Evolutionary conservation across 441 rosid species (phyloP).

Genomic region (Jatropha podagrica): DNA sequence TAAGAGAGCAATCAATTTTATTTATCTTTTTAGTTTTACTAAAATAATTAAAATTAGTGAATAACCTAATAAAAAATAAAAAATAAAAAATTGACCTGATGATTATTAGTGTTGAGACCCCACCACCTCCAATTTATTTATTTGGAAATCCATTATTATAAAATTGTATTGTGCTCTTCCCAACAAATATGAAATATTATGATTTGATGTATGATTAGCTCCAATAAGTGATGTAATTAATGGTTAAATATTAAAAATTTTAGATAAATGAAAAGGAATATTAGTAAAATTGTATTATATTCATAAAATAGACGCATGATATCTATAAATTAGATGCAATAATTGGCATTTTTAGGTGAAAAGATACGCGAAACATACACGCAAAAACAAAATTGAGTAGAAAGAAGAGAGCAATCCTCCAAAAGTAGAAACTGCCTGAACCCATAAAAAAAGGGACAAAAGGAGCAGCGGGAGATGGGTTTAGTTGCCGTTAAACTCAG

Average conservation of each 20-base stretch:
- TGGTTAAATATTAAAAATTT: no score
- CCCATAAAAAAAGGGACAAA: not conserved
- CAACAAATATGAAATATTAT: not conserved
- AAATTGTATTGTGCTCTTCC: not conserved
- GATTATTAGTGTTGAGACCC: not conserved
- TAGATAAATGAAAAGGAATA: no score
- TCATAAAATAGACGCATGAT: not conserved
- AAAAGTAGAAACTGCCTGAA: no score
- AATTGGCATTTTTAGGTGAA: slow-evolving; percentile 8
- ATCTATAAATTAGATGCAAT: not conserved
- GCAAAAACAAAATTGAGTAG: not conserved
- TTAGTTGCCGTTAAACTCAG: no score
- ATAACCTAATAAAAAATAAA: no score
- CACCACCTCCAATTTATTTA: not conserved
- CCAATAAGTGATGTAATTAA: not conserved
- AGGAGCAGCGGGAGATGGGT: not conserved
- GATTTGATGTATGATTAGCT: not conserved
- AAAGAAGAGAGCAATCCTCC: not conserved
- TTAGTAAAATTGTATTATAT: no score
- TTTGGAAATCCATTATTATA: not conserved
- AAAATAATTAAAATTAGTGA: no score
- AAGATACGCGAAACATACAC: not conserved
- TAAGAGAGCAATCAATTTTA: no score
- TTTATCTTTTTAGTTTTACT: no score
- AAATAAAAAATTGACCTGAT: no score